Conservation (phyloP, 2,329 filamentous ascomycete species). For the Zarea fungicola region DNA sequence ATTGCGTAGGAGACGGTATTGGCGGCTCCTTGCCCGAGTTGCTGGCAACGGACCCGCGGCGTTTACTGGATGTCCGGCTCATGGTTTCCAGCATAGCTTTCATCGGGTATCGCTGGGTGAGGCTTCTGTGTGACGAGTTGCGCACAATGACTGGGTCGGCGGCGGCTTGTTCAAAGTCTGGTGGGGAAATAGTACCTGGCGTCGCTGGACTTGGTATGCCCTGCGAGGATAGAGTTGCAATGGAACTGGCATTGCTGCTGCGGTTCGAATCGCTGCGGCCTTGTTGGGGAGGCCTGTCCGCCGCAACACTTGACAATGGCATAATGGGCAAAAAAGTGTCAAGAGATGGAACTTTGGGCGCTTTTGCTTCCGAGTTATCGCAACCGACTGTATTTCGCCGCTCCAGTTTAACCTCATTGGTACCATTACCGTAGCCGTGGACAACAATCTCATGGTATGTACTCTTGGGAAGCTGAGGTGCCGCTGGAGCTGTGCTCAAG, state of each 20-base stretch:
- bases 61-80: constrained; percentile 7
- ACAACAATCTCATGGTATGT: constrained; percentile 48
- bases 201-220: background rate
- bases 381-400: constrained; percentile 9
- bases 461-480: constrained; percentile 17
- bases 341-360: too few species aligned
- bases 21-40: constrained; percentile 7
- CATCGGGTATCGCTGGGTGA: constrained; percentile 12
- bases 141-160: constrained; percentile 10
- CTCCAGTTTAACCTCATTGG: constrained; percentile 32
- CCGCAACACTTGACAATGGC: background rate
- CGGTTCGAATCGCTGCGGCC: constrained; percentile 2
- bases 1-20: too few species aligned
- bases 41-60: background rate
- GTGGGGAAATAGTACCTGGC: background rate
- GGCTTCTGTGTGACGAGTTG: constrained; percentile 13
- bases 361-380: constrained; percentile 21
- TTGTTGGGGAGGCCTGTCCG: background rate
- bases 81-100: constrained; percentile 8
- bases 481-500: constrained; percentile 18
- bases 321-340: background rate
- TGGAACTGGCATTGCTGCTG: constrained; percentile 7
- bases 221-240: background rate
- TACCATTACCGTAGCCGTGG: constrained; percentile 50
- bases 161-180: constrained; percentile 1